Conservation (phyloP, 1,284 basidiomycete species). For the Apiotrichum veenhuisii region DNA sequence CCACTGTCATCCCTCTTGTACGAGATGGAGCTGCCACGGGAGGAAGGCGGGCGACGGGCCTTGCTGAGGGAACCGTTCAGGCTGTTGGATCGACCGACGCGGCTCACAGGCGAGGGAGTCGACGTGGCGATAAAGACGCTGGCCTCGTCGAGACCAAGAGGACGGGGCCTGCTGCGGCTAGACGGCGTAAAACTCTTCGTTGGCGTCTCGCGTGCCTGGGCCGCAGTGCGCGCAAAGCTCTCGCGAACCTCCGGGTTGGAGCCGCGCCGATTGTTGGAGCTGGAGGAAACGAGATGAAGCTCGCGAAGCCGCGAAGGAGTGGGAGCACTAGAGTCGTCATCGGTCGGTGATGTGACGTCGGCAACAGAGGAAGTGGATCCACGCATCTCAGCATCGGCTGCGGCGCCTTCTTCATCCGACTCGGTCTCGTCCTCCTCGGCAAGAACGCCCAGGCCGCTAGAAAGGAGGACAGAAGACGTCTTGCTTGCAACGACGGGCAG, state of each 20-base stretch:
- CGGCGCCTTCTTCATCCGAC: constrained; percentile 25
- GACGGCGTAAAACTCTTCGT: constrained; percentile 35
- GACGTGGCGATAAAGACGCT: constrained; percentile 5
- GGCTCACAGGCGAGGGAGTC: constrained; percentile 11
- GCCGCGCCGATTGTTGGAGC: constrained; percentile 22
- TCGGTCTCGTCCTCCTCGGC: constrained; percentile 45
- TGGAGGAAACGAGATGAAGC: constrained; percentile 34
- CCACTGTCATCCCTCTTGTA: constrained; percentile 38
- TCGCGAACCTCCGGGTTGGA: constrained; percentile 19
- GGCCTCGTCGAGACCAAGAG: constrained; percentile 18
- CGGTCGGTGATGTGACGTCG: constrained; percentile 3
- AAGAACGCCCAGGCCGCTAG: constrained; percentile 25
- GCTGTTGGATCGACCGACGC: constrained; percentile 5
- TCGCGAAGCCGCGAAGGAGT: constrained; percentile 33
- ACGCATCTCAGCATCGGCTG: constrained; percentile 6
- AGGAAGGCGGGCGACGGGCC: constrained; percentile 2
- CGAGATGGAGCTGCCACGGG: constrained; percentile 37
- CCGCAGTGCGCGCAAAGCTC: constrained; percentile 2
- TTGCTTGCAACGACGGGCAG: constrained; percentile 12
- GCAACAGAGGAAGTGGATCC: constrained; percentile 5
- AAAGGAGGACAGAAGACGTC: constrained; percentile 19
- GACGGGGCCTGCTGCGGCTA: constrained; percentile 35
- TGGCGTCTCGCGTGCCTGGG: constrained; percentile 14
- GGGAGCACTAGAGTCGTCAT: constrained; percentile 19
- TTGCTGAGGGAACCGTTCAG: neutral